These are phyloP conservation scores for Cucurbitaria berberidis DNA, from an alignment of 2,329 filamentous ascomycete genomes.

Conservation along the genomic window DNA sequence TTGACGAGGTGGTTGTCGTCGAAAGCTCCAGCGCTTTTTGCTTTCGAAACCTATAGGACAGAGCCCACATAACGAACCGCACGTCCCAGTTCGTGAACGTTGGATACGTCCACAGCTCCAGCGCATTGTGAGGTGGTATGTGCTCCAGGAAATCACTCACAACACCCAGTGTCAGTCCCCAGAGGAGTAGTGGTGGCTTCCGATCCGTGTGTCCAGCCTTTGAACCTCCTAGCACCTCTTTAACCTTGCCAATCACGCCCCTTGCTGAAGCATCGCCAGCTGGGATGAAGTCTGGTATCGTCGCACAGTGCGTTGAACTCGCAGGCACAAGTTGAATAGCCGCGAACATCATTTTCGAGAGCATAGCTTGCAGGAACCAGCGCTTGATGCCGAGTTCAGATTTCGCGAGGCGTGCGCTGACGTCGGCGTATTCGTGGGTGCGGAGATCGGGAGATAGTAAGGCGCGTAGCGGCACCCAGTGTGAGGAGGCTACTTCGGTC, in stretches of 20 bases:
- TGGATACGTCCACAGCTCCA: constrained; percentile 70
- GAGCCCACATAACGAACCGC: constrained; percentile 62
- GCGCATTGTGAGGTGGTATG: constrained; percentile 67
- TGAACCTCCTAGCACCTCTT: constrained; percentile 23
- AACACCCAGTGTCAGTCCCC: constrained; percentile 72
- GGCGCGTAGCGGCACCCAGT: constrained; percentile 70
- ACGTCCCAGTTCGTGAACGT: constrained; percentile 71
- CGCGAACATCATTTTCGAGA: constrained; percentile 72
- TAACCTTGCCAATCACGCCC: constrained; percentile 15
- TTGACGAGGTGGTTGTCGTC: constrained; percentile 8
- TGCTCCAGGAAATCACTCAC: constrained; percentile 72
- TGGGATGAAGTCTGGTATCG: constrained; percentile 58
- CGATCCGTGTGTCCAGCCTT: constrained; percentile 39
- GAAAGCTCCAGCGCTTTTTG: constrained; percentile 43
- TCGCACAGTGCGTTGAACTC: constrained; percentile 64
- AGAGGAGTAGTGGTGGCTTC: constrained; percentile 64
- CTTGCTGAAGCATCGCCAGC: constrained; percentile 18
- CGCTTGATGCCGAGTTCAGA: constrained; percentile 62
- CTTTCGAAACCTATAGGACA: constrained; percentile 62
- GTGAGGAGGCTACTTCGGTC: constrained; percentile 70
- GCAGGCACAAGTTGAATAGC: constrained; percentile 68
- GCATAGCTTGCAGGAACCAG: constrained; percentile 60
- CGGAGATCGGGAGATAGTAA: constrained; percentile 66
- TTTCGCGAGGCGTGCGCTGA: constrained; percentile 66
- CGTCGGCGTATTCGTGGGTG: constrained; percentile 68